These are phyloP conservation scores for Colletotrichum somersetense DNA, from an alignment of 2,329 filamentous ascomycete genomes.

Conservation along the genomic window DNA sequence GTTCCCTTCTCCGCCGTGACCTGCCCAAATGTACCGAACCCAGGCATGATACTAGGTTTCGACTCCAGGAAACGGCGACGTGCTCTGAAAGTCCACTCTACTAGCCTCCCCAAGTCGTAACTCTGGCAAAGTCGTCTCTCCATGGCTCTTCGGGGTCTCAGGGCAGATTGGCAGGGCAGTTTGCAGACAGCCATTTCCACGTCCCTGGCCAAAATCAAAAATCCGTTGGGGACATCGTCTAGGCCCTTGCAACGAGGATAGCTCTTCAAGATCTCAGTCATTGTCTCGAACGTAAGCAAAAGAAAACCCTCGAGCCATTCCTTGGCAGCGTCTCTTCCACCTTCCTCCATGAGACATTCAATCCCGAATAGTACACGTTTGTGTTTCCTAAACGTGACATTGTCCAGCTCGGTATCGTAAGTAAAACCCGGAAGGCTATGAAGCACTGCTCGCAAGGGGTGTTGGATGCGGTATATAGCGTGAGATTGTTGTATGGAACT, in stretches of 20 bases:
- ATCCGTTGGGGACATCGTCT: conserved; percentile 28
- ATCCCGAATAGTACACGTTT: conserved; percentile 18
- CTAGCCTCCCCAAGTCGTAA: conserved; percentile 22
- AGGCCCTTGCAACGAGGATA: conserved; percentile 10
- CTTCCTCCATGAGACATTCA: conserved; percentile 5
- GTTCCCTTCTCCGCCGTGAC: not conserved
- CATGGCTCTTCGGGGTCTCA: conserved; percentile 23
- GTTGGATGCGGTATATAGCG: conserved; percentile 7
- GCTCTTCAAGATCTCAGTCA: conserved; percentile 1
- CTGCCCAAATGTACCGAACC: conserved; percentile 25
- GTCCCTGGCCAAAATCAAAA: conserved; percentile 17
- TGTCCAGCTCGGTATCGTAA: conserved; percentile 29
- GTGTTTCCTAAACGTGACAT: conserved; percentile 19
- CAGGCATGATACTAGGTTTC: conserved; percentile 25
- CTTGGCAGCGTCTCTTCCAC: conserved; percentile 15
- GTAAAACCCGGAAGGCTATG: conserved; percentile 27
- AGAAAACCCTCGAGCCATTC: conserved; percentile 30
- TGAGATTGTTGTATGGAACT: not conserved
- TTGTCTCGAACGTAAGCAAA: conserved; percentile 18
- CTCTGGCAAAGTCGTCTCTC: conserved; percentile 22
- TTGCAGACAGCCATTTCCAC: conserved; percentile 17
- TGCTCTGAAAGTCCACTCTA: conserved; percentile 21
- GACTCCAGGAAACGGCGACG: conserved; percentile 20
- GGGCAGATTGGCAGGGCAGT: not conserved
- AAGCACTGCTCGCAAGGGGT: conserved; percentile 19